Conservation (phyloP, 495 filamentous ascomycete species). For the Barbatosphaeria neglecta region DNA sequence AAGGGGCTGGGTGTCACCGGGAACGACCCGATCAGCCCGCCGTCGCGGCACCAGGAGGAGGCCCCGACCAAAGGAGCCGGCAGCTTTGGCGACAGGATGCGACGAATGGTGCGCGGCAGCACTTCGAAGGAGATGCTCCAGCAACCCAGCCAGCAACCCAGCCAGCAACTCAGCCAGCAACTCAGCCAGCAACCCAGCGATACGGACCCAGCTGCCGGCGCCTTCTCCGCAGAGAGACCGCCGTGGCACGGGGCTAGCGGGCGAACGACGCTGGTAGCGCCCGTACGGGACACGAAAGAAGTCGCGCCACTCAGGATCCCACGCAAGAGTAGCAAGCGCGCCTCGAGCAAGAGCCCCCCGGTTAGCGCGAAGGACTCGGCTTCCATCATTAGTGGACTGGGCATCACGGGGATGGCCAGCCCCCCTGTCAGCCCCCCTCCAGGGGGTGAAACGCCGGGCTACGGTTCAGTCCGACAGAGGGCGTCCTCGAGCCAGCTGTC, state of each 20-base stretch:
- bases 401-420: constrained; percentile 13
- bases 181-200: no score
- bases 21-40: constrained; percentile 7
- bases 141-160: no score
- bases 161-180: no score
- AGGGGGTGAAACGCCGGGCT: constrained; percentile 14
- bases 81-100: constrained; percentile 32
- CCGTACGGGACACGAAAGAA: constrained; percentile 30
- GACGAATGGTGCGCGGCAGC: constrained; percentile 24
- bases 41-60: constrained; percentile 10
- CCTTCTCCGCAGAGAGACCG: constrained; percentile 25
- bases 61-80: constrained; percentile 8
- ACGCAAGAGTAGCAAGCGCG: constrained; percentile 29
- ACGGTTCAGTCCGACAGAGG: constrained; percentile 13
- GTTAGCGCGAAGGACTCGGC: constrained; percentile 5
- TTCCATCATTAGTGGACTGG: constrained; percentile 2
- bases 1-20: constrained; percentile 23
- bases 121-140: constrained; percentile 17
- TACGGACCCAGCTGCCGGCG: constrained; percentile 20
- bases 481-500: constrained; percentile 13
- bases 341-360: constrained; percentile 3
- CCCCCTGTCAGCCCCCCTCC: constrained; percentile 21
- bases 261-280: constrained; percentile 33
- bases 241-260: constrained; percentile 44
- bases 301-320: constrained; percentile 33